Evolutionary conservation across 2,329 filamentous ascomycete genomes (phyloP).

Genomic region (Mariannaea elegans): DNA sequence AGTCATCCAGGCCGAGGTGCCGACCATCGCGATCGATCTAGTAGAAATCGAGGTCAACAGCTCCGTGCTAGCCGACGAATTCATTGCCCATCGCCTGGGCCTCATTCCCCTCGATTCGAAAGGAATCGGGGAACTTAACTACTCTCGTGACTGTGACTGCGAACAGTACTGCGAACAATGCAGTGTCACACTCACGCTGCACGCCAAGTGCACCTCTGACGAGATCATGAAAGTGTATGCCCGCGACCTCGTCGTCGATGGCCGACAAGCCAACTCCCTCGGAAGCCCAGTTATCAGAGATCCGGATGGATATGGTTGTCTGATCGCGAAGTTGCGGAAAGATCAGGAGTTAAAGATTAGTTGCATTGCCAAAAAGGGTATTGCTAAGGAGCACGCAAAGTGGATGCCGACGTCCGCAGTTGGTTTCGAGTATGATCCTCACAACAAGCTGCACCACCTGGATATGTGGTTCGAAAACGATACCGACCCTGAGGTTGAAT

Average conservation of each 20-base stretch:
- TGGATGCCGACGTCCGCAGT: slow-evolving; percentile 94
- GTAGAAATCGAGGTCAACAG: slow-evolving; percentile 94
- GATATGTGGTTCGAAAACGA: slow-evolving; percentile 90
- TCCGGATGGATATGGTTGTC: slow-evolving; percentile 78
- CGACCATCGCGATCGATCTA: slow-evolving; percentile 92
- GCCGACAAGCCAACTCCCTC: slow-evolving; percentile 76
- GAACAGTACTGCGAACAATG: slow-evolving; percentile 94
- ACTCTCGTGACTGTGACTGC: slow-evolving; percentile 95
- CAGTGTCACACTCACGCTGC: slow-evolving; percentile 83
- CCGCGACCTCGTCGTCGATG: slow-evolving; percentile 80
- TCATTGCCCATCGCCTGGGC: slow-evolving; percentile 90
- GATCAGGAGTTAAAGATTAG: slow-evolving; percentile 90
- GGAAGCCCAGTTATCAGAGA: slow-evolving; percentile 87
- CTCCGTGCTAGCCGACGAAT: slow-evolving; percentile 96
- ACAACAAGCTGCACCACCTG: slow-evolving; percentile 92
- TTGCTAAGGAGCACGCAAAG: slow-evolving; percentile 98
- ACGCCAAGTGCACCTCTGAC: slow-evolving; percentile 85
- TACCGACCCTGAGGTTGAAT: slow-evolving; percentile 81
- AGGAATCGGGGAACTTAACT: slow-evolving; percentile 82
- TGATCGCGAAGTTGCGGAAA: slow-evolving; percentile 90
- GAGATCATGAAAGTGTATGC: slow-evolving; percentile 95
- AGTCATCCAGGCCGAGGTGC: slow-evolving; percentile 91
- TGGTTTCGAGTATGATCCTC: slow-evolving; percentile 97
- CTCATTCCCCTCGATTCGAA: slow-evolving; percentile 88
- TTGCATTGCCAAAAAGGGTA: slow-evolving; percentile 97